These are phyloP conservation scores for Crucihimalaya himalaica DNA, from an alignment of 345 rosid genomes.

Conservation along the genomic window DNA sequence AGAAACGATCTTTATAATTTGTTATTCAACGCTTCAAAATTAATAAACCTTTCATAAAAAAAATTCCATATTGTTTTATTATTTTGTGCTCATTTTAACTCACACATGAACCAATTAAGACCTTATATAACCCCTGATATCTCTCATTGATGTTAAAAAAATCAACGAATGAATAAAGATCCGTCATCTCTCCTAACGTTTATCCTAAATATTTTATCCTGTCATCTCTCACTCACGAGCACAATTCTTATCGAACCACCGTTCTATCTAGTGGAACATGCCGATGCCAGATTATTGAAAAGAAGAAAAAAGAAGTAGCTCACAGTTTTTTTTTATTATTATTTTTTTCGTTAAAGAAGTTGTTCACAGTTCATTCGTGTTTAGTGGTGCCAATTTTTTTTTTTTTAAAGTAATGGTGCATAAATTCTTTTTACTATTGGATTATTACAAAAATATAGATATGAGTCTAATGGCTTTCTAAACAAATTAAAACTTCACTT, in stretches of 20 bases:
- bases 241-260: conserved; percentile 4
- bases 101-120: neutral
- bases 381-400: neutral
- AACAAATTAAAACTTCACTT: neutral
- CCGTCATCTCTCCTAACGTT: neutral
- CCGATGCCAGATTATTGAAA: neutral
- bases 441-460: neutral
- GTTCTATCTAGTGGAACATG: neutral
- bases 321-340: neutral
- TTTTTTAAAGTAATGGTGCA: neutral
- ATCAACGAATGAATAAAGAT: neutral
- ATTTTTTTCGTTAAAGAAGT: neutral
- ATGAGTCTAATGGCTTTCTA: neutral
- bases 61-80: too few species aligned
- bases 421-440: neutral
- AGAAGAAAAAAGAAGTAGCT: neutral
- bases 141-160: neutral
- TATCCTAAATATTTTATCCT: too few species aligned
- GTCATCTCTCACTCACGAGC: neutral
- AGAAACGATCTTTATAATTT: too few species aligned
- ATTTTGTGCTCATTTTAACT: too few species aligned
- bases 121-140: too few species aligned
- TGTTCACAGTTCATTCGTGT: neutral
- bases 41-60: too few species aligned
- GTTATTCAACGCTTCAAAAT: too few species aligned